Conservation (phyloP, 192 early-diverging fungal species). For the Podila minutissima region DNA sequence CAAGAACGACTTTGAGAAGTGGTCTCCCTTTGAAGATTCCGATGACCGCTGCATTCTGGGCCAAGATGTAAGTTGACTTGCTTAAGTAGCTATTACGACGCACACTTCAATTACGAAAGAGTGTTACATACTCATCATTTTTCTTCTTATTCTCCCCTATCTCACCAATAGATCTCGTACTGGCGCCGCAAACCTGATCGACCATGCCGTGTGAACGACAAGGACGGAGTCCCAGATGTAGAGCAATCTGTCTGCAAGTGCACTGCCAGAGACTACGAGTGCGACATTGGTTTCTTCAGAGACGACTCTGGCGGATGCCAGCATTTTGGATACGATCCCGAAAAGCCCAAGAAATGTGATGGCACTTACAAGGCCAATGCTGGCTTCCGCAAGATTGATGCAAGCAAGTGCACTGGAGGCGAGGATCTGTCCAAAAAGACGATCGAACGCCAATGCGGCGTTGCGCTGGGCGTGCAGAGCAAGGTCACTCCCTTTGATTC, state of each 20-base stretch:
- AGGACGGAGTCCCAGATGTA: slow-evolving; percentile 65
- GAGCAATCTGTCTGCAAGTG: slow-evolving; percentile 75
- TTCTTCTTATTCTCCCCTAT: not conserved
- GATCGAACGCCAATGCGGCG: slow-evolving; percentile 77
- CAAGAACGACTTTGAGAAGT: slow-evolving; percentile 90
- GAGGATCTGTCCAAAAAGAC: slow-evolving; percentile 64
- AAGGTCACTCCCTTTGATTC: slow-evolving; percentile 38
- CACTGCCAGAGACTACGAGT: slow-evolving; percentile 85
- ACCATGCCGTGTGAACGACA: slow-evolving; percentile 74
- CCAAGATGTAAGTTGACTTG: slow-evolving; percentile 45
- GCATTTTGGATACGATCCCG: slow-evolving; percentile 76
- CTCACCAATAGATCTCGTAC: slow-evolving; percentile 60
- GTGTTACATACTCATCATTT: not conserved
- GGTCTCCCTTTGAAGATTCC: slow-evolving; percentile 77
- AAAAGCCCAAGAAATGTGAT: slow-evolving; percentile 77
- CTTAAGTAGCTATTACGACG: too few relatives aligned
- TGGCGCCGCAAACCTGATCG: slow-evolving; percentile 79
- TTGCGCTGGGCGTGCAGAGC: slow-evolving; percentile 50
- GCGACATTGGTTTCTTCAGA: slow-evolving; percentile 85
- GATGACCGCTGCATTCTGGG: slow-evolving; percentile 74
- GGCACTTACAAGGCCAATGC: slow-evolving; percentile 75
- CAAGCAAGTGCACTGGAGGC: slow-evolving; percentile 83
- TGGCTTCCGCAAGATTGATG: slow-evolving; percentile 82
- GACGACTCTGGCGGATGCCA: slow-evolving; percentile 74
- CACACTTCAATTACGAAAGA: not conserved